Percentiles rank a stretch among this genome's conserved stretches.
Evolutionary conservation across 495 filamentous ascomycete genomes (phyloP).

Genomic region (Podospora pseudoanserina): DNA sequence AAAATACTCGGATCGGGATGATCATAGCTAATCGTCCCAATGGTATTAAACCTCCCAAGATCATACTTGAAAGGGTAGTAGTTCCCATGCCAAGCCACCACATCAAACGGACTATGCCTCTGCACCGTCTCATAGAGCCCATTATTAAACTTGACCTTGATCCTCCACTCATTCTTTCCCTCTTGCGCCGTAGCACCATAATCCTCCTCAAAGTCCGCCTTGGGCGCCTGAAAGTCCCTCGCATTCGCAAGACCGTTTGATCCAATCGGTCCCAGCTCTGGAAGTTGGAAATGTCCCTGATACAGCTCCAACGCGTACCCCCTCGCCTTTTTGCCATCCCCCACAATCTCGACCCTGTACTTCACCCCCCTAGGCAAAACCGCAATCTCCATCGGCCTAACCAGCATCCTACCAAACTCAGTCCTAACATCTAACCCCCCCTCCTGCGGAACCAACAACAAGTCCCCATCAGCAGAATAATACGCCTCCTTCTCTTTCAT

Average conservation of each 20-base stretch:
- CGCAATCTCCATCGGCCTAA: conserved; percentile 84
- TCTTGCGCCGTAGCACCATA: conserved; percentile 37
- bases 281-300: conserved; percentile 77
- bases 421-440: conserved; percentile 82
- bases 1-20: conserved; percentile 82
- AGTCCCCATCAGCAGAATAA: conserved; percentile 88
- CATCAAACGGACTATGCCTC: conserved; percentile 73
- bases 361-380: conserved; percentile 82
- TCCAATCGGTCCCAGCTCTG: conserved; percentile 86
- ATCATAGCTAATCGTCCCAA: conserved; percentile 70
- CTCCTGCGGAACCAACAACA: conserved; percentile 80
- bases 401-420: conserved; percentile 75
- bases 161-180: conserved; percentile 48
- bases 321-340: conserved; percentile 55
- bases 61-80: conserved; percentile 90
- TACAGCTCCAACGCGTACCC: conserved; percentile 89
- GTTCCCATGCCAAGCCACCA: conserved; percentile 77
- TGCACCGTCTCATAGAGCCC: conserved; percentile 70
- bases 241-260: conserved; percentile 83
- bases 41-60: conserved; percentile 72
- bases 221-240: conserved; percentile 82
- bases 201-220: conserved; percentile 70
- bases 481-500: conserved; percentile 76
- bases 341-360: conserved; percentile 64
- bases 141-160: conserved; percentile 77